These are phyloP conservation scores for Annulohypoxylon truncatum DNA, from an alignment of 2,329 filamentous ascomycete species.

Conservation along the genomic window DNA sequence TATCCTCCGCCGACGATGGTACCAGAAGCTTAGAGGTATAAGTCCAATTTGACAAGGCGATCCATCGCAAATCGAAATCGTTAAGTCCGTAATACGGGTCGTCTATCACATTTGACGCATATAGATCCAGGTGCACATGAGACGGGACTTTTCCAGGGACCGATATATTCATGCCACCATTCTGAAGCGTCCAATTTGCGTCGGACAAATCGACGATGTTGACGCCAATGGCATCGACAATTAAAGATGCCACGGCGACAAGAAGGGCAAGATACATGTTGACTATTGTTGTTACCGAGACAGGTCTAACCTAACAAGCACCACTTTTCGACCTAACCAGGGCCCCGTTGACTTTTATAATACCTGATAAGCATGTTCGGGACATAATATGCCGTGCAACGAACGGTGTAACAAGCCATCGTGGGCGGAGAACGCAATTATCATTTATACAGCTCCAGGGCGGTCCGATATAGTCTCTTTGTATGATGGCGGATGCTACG, in stretches of 20 bases:
- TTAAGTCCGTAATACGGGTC: constrained; percentile 66
- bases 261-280: constrained; percentile 13
- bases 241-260: constrained; percentile 10
- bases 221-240: constrained; percentile 13
- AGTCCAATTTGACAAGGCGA: constrained; percentile 70
- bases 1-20: constrained; percentile 51
- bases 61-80: constrained; percentile 70
- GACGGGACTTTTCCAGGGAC: constrained; percentile 67
- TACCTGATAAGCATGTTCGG: not conserved
- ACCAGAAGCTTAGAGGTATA: constrained; percentile 63
- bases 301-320: not conserved
- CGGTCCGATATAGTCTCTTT: not conserved
- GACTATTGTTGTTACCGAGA: not conserved
- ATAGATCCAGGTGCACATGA: constrained; percentile 69
- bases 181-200: constrained; percentile 58
- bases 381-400: not conserved
- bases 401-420: not conserved
- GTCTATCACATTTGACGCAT: constrained; percentile 63
- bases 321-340: not conserved
- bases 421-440: not conserved
- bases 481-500: not conserved
- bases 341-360: not conserved
- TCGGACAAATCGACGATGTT: constrained; percentile 56
- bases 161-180: constrained; percentile 59
- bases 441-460: not conserved